A percentile compares a stretch with the other conserved stretches of the same genome.
phyloP scores from a whole-genome alignment of 1,139 yeast species.

The Zygosaccharomyces sapae region DNA sequence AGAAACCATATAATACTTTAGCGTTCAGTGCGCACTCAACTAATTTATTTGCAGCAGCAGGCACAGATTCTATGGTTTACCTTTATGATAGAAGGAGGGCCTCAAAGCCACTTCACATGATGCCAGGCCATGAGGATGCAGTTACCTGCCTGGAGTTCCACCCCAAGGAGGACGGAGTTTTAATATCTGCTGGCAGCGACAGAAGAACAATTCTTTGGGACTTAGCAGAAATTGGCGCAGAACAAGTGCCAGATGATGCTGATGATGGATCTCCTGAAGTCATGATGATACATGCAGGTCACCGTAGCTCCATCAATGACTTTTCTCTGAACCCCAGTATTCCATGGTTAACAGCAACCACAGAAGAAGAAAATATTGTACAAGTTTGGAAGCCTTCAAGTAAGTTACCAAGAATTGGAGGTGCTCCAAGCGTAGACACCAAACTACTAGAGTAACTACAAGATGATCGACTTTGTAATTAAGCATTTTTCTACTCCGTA shows the following conservation, averaged over 20 bases:
- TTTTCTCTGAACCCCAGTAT: conserved; percentile 60
- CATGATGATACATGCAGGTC: conserved; percentile 86
- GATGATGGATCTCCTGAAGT: conserved; percentile 81
- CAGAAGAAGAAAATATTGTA: conserved; percentile 72
- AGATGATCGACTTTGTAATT: neutral
- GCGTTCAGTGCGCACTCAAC: conserved; percentile 60
- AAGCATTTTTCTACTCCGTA: neutral
- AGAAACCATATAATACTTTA: conserved; percentile 50
- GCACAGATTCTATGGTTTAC: conserved; percentile 61
- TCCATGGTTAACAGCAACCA: conserved; percentile 70
- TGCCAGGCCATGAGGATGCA: conserved; percentile 73
- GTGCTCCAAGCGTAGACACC: conserved; percentile 21
- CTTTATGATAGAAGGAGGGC: conserved; percentile 57
- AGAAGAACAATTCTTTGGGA: conserved; percentile 75
- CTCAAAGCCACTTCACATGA: conserved; percentile 50
- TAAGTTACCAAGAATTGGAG: conserved; percentile 41
- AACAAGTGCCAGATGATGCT: conserved; percentile 72
- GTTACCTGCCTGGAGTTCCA: conserved; percentile 69
- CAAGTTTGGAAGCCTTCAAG: conserved; percentile 70
- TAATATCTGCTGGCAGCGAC: conserved; percentile 72
- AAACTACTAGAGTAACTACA: conserved; percentile 20
- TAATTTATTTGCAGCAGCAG: conserved; percentile 62
- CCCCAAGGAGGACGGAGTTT: conserved; percentile 63
- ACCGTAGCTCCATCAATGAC: conserved; percentile 70
- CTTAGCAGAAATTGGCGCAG: conserved; percentile 66